phyloP scores from a whole-genome alignment of 495 filamentous ascomycete species.

The Penicillium fimorum region DNA sequence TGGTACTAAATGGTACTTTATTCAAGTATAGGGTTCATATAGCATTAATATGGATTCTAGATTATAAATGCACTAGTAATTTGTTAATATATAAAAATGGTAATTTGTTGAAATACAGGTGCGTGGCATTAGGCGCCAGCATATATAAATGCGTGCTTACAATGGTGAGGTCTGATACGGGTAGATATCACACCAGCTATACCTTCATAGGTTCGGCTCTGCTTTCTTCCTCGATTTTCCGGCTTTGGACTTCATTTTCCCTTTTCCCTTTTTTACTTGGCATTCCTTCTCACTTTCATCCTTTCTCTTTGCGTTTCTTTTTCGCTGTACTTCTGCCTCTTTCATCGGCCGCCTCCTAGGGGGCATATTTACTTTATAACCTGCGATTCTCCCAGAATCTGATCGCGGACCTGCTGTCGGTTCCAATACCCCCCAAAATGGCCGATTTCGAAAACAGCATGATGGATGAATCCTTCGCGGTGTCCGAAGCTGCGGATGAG shows the following conservation, averaged over 20 bases:
- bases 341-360: slow-evolving; percentile 24
- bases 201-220: slow-evolving; percentile 14
- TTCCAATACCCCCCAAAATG: slow-evolving; percentile 27
- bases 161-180: slow-evolving; percentile 9
- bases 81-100: no score
- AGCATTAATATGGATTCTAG: no score
- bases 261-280: slow-evolving; percentile 20
- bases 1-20: no score
- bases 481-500: slow-evolving; percentile 44
- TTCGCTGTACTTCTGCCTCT: slow-evolving; percentile 11
- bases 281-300: slow-evolving; percentile 17
- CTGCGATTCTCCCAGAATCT: slow-evolving; percentile 14
- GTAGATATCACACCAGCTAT: slow-evolving; percentile 29
- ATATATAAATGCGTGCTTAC: slow-evolving; percentile 2
- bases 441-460: slow-evolving; percentile 41
- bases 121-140: neutral
- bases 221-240: slow-evolving; percentile 18
- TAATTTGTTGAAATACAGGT: neutral
- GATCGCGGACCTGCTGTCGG: slow-evolving; percentile 8
- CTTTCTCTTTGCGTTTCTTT: slow-evolving; percentile 8
- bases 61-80: no score
- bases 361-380: slow-evolving; percentile 15
- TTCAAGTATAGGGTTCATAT: no score
- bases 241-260: slow-evolving; percentile 21
- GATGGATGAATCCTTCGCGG: slow-evolving; percentile 48